phyloP scores from a whole-genome alignment of 1,284 basidiomycete species.

The Apiotrichum veenhuisii region DNA sequence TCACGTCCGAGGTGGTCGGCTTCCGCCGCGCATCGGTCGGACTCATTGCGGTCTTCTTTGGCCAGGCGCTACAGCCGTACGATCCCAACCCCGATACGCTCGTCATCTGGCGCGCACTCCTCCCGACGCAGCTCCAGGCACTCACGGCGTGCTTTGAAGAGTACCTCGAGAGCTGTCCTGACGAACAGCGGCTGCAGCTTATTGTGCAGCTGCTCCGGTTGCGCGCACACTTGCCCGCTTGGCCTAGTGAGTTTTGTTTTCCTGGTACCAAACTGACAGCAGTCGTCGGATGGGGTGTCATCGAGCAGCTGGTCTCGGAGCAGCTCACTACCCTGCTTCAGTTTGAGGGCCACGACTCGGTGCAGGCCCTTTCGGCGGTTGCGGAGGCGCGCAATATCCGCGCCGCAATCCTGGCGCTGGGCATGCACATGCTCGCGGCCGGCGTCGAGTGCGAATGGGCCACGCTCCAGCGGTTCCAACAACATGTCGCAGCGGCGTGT shows the following conservation, averaged over 20 bases:
- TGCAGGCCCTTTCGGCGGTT: slow-evolving; percentile 24
- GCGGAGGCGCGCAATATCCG: slow-evolving; percentile 32
- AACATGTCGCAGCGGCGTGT: slow-evolving; percentile 35
- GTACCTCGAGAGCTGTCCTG: slow-evolving; percentile 32
- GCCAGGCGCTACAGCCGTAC: slow-evolving; percentile 21
- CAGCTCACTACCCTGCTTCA: slow-evolving; percentile 25
- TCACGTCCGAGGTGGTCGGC: slow-evolving; percentile 21
- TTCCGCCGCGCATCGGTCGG: slow-evolving; percentile 29
- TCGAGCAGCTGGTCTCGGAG: slow-evolving; percentile 37
- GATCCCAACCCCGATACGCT: slow-evolving; percentile 27
- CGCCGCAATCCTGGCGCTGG: slow-evolving; percentile 26
- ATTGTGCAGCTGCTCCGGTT: slow-evolving; percentile 26
- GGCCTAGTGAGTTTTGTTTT: slow-evolving; percentile 31
- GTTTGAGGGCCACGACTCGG: slow-evolving; percentile 10
- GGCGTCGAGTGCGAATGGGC: slow-evolving; percentile 32
- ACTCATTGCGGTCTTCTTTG: slow-evolving; percentile 32
- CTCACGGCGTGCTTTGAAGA: slow-evolving; percentile 39
- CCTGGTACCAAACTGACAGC: slow-evolving; percentile 5
- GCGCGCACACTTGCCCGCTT: slow-evolving; percentile 22
- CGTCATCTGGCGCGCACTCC: slow-evolving; percentile 24
- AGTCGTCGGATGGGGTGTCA: slow-evolving; percentile 36
- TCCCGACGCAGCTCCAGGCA: slow-evolving; percentile 30
- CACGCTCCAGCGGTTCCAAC: slow-evolving; percentile 36
- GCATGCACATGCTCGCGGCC: slow-evolving; percentile 36
- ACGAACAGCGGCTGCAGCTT: slow-evolving; percentile 31